A percentile compares a stretch with the other conserved stretches of the same genome.
These are phyloP conservation scores for Porphyra umbilicalis DNA, from an alignment of 31 red algal genomes.

Conservation along the genomic window DNA sequence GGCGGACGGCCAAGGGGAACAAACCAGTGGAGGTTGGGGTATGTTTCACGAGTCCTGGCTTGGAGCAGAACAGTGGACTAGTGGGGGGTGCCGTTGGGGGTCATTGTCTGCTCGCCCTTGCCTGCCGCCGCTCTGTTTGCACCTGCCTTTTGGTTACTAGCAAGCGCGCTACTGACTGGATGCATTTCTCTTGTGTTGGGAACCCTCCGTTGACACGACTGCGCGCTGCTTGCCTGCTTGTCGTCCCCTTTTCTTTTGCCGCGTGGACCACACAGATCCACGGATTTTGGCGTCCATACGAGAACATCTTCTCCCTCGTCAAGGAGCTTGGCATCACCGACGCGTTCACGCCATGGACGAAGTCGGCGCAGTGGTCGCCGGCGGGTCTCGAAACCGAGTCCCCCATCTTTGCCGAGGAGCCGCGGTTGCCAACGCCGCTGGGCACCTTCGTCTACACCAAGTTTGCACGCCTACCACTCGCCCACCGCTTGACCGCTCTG, in stretches of 20 bases:
- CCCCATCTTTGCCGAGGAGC: constrained; percentile 81
- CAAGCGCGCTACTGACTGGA: not conserved
- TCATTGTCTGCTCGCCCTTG: no score
- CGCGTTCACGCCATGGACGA: constrained; percentile 75
- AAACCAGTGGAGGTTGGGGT: constrained; percentile 64
- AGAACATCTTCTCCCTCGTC: constrained; percentile 81
- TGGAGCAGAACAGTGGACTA: no score
- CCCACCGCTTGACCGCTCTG: constrained; percentile 62
- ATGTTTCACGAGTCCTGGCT: no score
- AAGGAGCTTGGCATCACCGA: constrained; percentile 41
- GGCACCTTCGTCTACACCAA: constrained; percentile 71
- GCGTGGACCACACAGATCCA: constrained; percentile 32
- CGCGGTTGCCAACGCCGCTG: constrained; percentile 61
- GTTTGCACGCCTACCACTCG: constrained; percentile 58
- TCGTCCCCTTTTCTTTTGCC: no score
- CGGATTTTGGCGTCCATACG: constrained; percentile 84
- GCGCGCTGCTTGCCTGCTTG: no score
- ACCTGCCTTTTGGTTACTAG: not conserved
- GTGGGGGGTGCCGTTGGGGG: no score
- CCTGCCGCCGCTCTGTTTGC: not conserved
- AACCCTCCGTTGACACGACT: no score
- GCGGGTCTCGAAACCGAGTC: constrained; percentile 74
- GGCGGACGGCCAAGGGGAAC: constrained; percentile 29
- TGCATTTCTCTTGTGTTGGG: no score
- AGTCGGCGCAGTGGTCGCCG: constrained; percentile 53